Evolutionary conservation across 306 rosid species (phyloP).

Genomic region (Cucurbita argyrosperma): DNA sequence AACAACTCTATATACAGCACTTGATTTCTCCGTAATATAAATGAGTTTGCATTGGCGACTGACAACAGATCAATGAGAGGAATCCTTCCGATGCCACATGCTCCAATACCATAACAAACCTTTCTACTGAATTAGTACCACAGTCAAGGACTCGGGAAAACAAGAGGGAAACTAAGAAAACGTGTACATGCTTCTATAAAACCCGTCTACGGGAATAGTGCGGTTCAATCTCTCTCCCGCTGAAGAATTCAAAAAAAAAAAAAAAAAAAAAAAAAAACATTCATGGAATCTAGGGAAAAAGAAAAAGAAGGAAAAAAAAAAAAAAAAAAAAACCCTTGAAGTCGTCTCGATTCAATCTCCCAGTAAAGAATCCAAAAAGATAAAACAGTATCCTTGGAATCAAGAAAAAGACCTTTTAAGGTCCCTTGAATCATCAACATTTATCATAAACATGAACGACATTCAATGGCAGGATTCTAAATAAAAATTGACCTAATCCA

Average conservation of each 20-base stretch:
- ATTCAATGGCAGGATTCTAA: background rate
- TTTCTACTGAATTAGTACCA: too few relatives aligned
- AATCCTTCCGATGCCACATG: too few relatives aligned
- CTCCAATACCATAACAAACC: too few relatives aligned
- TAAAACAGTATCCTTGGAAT: background rate
- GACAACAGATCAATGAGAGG: background rate
- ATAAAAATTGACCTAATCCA: background rate
- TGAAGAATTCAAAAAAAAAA: background rate
- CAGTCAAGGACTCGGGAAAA: background rate
- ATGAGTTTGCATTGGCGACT: background rate
- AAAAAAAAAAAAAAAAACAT: background rate
- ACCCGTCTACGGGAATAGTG: background rate
- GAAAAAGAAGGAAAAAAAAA: background rate
- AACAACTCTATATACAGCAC: background rate
- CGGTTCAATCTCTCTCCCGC: background rate
- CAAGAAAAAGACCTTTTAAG: background rate
- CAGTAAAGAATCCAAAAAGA: background rate
- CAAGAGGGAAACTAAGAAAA: background rate
- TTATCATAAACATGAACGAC: background rate
- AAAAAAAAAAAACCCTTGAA: background rate
- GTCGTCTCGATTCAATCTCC: background rate
- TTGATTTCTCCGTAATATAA: background rate
- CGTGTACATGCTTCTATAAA: background rate
- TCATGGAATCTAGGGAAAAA: too few relatives aligned
- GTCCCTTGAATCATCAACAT: background rate